Percentiles rank a stretch among this genome's conserved stretches.
phyloP scores from a whole-genome alignment of 1,139 yeast genomes.

The Geotrichum siamense region DNA sequence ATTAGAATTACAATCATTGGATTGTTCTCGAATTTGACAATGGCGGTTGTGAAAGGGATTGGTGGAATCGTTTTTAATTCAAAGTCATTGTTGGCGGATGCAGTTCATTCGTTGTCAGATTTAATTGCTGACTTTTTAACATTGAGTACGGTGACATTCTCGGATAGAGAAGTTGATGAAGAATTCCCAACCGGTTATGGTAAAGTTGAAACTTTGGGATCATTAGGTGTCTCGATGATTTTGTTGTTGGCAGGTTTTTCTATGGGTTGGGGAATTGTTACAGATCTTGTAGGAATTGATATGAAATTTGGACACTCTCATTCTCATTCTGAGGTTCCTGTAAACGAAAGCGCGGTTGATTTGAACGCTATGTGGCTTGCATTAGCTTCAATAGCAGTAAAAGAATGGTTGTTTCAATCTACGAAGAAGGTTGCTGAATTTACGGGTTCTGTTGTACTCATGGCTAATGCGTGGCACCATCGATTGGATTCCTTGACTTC shows the following conservation, averaged over 20 bases:
- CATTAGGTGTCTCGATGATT: slow-evolving; percentile 77
- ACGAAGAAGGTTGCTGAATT: slow-evolving; percentile 71
- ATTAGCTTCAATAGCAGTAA: slow-evolving; percentile 72
- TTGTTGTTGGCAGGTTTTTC: slow-evolving; percentile 80
- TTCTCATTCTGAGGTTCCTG: slow-evolving; percentile 41
- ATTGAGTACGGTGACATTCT: slow-evolving; percentile 75
- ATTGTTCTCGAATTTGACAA: slow-evolving; percentile 69
- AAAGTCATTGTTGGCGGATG: slow-evolving; percentile 88
- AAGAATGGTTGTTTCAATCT: slow-evolving; percentile 78
- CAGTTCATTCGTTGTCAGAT: slow-evolving; percentile 90
- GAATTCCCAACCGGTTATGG: slow-evolving; percentile 86
- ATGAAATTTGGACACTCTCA: slow-evolving; percentile 27
- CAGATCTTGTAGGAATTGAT: slow-evolving; percentile 50
- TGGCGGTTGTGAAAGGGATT: slow-evolving; percentile 78
- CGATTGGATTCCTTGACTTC: slow-evolving; percentile 90
- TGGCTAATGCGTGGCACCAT: slow-evolving; percentile 99
- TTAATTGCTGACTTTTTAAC: slow-evolving; percentile 85
- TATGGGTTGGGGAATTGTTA: slow-evolving; percentile 81
- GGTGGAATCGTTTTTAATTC: slow-evolving; percentile 94
- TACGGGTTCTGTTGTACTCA: slow-evolving; percentile 77
- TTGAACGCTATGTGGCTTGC: slow-evolving; percentile 97
- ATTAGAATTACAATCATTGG: slow-evolving; percentile 93
- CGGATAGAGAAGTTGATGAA: slow-evolving; percentile 55
- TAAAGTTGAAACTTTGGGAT: slow-evolving; percentile 85
- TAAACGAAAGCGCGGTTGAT: slow-evolving; percentile 39